Conservation (phyloP, 2,329 filamentous ascomycete species). For the Annulohypoxylon truncatum region DNA sequence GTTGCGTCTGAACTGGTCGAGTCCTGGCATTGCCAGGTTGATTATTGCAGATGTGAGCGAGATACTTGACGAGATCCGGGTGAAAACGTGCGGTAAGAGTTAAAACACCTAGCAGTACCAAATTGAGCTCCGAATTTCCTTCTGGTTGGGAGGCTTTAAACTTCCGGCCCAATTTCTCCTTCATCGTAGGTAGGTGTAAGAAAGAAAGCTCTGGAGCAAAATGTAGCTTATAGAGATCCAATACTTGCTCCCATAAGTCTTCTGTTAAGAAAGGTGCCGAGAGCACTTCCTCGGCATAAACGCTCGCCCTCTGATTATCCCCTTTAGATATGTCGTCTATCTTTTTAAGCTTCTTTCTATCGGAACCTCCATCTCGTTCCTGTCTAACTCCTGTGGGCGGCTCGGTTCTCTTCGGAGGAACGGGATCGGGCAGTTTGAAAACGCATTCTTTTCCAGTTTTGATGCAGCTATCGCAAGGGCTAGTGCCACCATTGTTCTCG, state of each 20-base stretch:
- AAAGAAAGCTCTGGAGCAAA: conserved; percentile 80
- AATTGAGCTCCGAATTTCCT: conserved; percentile 60
- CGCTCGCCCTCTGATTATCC: conserved; percentile 52
- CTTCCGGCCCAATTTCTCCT: conserved; percentile 60
- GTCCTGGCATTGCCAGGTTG: conserved; percentile 52
- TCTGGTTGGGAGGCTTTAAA: conserved; percentile 54
- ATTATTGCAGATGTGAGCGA: conserved; percentile 55
- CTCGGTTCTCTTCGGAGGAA: conserved; percentile 58
- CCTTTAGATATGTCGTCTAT: conserved; percentile 57
- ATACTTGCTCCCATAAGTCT: conserved; percentile 75
- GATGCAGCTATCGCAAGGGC: conserved; percentile 79
- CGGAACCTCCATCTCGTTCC: conserved; percentile 58
- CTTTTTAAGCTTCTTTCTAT: conserved; percentile 62
- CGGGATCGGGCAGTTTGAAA: conserved; percentile 69
- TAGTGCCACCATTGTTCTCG: conserved; percentile 78
- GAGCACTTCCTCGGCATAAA: conserved; percentile 68
- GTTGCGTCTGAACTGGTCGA: conserved; percentile 51
- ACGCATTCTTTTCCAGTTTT: conserved; percentile 75
- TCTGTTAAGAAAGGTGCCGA: conserved; percentile 71
- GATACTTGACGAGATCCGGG: conserved; percentile 66
- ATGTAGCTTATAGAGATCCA: conserved; percentile 76
- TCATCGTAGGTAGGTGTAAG: conserved; percentile 73
- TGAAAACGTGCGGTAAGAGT: conserved; percentile 78
- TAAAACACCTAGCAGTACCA: conserved; percentile 74
- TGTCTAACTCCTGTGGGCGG: conserved; percentile 53